phyloP scores from a whole-genome alignment of 2,329 filamentous ascomycete species.

The Ophiocordyceps robertsii region DNA sequence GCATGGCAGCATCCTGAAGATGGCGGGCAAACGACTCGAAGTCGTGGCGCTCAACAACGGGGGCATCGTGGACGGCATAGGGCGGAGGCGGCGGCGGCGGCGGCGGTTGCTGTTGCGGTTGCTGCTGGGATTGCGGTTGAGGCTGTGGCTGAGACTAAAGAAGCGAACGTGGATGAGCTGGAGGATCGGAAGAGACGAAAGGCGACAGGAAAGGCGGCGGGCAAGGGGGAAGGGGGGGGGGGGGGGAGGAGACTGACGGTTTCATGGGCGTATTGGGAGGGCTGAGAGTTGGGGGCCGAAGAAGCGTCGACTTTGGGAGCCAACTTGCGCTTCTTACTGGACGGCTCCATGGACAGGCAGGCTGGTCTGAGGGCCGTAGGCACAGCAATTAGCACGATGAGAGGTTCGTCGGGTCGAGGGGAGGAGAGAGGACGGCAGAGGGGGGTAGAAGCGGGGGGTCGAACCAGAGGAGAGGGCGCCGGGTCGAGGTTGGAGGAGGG shows the following conservation, averaged over 20 bases:
- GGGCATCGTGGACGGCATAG: constrained; percentile 25
- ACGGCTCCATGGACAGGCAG: constrained; percentile 24
- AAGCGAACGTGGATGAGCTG: background rate
- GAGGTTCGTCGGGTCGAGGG: background rate
- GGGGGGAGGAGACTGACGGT: constrained; percentile 16
- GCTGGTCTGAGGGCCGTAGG: background rate
- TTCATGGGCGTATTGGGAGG: constrained; percentile 19
- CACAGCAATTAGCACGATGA: background rate
- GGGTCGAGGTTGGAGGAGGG: background rate
- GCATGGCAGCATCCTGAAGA: constrained; percentile 54
- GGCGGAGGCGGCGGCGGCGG: constrained; percentile 13
- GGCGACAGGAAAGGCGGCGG: constrained; percentile 3
- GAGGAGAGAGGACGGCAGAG: constrained; percentile 1
- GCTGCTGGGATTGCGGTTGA: background rate
- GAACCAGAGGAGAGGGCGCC: constrained; percentile 2
- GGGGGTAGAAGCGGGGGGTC: constrained; percentile 1
- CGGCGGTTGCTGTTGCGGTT: constrained; percentile 13
- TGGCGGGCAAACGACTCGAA: constrained; percentile 56
- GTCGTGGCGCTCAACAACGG: constrained; percentile 38
- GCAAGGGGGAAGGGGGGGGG: constrained; percentile 5
- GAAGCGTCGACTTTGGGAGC: constrained; percentile 26
- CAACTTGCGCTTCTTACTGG: constrained; percentile 29
- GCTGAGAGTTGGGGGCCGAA: constrained; percentile 15
- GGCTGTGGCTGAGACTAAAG: no score
- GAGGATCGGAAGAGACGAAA: no score